Percentiles rank a stretch among this genome's conserved stretches.
phyloP scores from a whole-genome alignment of 345 rosid genomes.

The Dipteronia sinensis region DNA sequence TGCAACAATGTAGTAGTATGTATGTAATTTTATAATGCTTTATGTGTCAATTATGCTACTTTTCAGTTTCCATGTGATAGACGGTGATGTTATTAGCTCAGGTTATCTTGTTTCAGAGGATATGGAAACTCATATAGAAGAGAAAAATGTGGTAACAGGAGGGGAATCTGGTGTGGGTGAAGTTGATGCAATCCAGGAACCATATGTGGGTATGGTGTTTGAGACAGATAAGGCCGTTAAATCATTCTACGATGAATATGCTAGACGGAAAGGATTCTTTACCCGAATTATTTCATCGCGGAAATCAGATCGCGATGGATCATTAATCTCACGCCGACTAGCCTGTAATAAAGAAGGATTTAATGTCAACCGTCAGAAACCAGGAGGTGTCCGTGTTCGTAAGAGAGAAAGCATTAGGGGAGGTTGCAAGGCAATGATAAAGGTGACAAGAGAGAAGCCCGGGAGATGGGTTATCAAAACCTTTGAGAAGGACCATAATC shows the following conservation, averaged over 20 bases:
- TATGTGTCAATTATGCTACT: background rate
- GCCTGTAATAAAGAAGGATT: slow-evolving; percentile 59
- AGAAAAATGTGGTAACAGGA: slow-evolving; percentile 18
- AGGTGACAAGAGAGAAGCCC: slow-evolving; percentile 43
- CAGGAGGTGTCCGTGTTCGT: slow-evolving; percentile 42
- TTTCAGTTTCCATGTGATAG: background rate
- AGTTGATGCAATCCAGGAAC: slow-evolving; percentile 34
- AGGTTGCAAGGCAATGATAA: slow-evolving; percentile 57
- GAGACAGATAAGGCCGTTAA: slow-evolving; percentile 53
- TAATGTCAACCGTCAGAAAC: slow-evolving; percentile 38
- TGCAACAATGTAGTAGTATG: background rate
- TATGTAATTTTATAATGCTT: background rate
- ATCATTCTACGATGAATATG: slow-evolving; percentile 50
- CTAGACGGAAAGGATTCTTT: slow-evolving; percentile 40
- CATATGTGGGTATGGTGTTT: slow-evolving; percentile 51
- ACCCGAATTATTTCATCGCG: slow-evolving; percentile 50
- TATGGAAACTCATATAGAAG: slow-evolving; percentile 10
- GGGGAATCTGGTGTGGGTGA: slow-evolving; percentile 26
- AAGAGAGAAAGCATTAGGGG: slow-evolving; percentile 47
- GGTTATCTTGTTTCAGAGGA: slow-evolving; percentile 1
- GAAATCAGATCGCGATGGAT: slow-evolving; percentile 47
- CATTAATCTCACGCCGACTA: slow-evolving; percentile 46
- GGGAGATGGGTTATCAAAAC: slow-evolving; percentile 46
- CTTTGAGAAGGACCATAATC: slow-evolving; percentile 56
- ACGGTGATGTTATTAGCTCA: slow-evolving; percentile 6